Conservation (phyloP, 2,329 filamentous ascomycete species). For the Rutstroemia sydowiana region DNA sequence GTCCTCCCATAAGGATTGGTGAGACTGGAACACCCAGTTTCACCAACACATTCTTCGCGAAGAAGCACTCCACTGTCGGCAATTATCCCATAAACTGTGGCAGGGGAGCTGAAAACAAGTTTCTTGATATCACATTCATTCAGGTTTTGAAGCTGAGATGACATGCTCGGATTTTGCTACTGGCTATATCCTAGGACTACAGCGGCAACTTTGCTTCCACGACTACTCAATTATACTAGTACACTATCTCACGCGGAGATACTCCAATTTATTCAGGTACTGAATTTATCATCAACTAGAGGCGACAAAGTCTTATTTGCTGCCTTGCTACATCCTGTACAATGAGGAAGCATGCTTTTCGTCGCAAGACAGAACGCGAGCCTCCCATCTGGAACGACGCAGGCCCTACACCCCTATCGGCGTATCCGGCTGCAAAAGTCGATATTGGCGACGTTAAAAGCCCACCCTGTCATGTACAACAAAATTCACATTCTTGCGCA, state of each 20-base stretch:
- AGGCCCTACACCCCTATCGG: slow-evolving; percentile 21
- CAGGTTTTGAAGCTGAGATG: slow-evolving; percentile 37
- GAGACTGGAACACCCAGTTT: slow-evolving; percentile 47
- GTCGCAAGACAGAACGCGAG: slow-evolving; percentile 25
- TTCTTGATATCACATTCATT: slow-evolving; percentile 55
- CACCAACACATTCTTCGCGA: slow-evolving; percentile 44
- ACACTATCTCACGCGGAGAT: slow-evolving; percentile 31
- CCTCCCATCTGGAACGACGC: slow-evolving; percentile 15
- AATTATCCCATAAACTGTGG: slow-evolving; percentile 56
- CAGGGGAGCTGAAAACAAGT: slow-evolving; percentile 61
- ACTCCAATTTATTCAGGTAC: slow-evolving; percentile 4
- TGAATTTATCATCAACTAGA: neutral
- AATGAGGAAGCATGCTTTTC: slow-evolving; percentile 46
- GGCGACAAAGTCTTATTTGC: slow-evolving; percentile 26
- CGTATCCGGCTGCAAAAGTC: slow-evolving; percentile 45
- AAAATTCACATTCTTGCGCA: slow-evolving; percentile 47
- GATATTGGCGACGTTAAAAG: slow-evolving; percentile 40
- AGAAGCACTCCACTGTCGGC: slow-evolving; percentile 44
- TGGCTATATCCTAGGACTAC: slow-evolving; percentile 27
- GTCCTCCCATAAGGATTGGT: slow-evolving; percentile 60
- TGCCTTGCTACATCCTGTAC: slow-evolving; percentile 51
- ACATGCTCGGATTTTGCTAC: slow-evolving; percentile 28
- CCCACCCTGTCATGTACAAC: slow-evolving; percentile 33
- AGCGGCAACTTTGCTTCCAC: slow-evolving; percentile 24
- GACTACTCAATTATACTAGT: slow-evolving; percentile 36